These are phyloP conservation scores for Tetradesmus lagerheimii DNA, from an alignment of 139 green algal species.

Conservation along the genomic window DNA sequence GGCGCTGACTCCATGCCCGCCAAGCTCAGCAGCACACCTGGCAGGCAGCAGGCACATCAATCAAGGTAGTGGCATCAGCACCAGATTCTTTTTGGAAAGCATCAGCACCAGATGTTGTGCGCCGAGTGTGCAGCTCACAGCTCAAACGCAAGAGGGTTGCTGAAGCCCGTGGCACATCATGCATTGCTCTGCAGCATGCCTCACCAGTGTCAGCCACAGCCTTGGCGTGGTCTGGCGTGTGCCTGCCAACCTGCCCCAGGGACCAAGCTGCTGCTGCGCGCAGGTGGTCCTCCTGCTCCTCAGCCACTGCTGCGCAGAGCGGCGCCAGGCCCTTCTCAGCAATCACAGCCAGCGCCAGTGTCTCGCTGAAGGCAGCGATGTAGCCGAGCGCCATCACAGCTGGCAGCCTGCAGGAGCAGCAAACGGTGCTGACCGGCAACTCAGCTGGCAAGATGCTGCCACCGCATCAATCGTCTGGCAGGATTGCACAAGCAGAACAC, in stretches of 20 bases:
- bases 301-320: slow-evolving; percentile 73
- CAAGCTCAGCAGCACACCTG: slow-evolving; percentile 77
- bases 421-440: too few species aligned
- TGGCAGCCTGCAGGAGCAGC: slow-evolving; percentile 65
- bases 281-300: slow-evolving; percentile 89
- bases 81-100: too few species aligned
- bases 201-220: slow-evolving; percentile 81
- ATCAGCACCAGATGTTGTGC: neutral
- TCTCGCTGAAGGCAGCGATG: slow-evolving; percentile 91
- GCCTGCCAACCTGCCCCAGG: slow-evolving; percentile 83
- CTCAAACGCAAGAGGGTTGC: neutral
- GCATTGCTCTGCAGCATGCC: neutral
- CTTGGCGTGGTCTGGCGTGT: slow-evolving; percentile 92
- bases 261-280: slow-evolving; percentile 81
- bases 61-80: neutral
- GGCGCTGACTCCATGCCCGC: slow-evolving; percentile 69
- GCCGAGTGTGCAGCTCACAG: neutral
- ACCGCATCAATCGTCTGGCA: too few species aligned
- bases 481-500: too few species aligned
- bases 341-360: slow-evolving; percentile 85
- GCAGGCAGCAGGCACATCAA: neutral
- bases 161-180: too few species aligned
- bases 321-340: slow-evolving; percentile 84
- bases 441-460: too few species aligned
- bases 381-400: slow-evolving; percentile 93